Base-by-base conservation (phyloP, 73 alveolate genomes). In the Breviolum minutum region DNA sequence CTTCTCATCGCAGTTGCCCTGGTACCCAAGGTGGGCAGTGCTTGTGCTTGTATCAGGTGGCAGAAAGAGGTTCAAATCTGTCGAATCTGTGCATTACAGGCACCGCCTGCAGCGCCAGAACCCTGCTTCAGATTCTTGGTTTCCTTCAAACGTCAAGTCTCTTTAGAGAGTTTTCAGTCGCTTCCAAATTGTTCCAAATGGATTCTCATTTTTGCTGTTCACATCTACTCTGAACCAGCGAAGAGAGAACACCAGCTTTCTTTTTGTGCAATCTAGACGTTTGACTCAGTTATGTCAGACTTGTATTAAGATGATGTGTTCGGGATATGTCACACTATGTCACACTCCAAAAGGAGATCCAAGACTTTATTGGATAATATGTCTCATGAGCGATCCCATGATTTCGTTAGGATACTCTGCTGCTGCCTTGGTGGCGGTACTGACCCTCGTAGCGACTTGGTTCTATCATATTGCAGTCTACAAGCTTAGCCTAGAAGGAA, bases 1-100 rank as follows among this genome's bases (percentile, higher is more conserved):
- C 70, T 82, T 40, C 90, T 82, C 71, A 82, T 82, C 62, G 90
- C 90, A 22, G 90, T 82, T 30, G 70, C 90, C 71, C 26, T 82
- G 71, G 70, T 82, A 10, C 90, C 90, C 27, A 82, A 82, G 90
- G 87, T 32, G 66, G 27, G 64, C 66, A 7, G 32, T 71, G 14
- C 29, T 9, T 71, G 14, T n/a, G n/a, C 19, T 69, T 20, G 77
- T 20, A 20, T 69, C 26, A 69, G 19, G 19, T 69, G 77, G 19
- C 26, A n/a, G 26, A 69, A 69, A 20, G 19, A n/a, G 77, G 19
- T 20, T 27, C 84, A 19, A 61, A 5, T 27, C 27, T 0, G 29
- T 74, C 29, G 54, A 24, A 27, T 12, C 10, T 14, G 14, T 74
- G 60, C 84, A 16, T 14, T 10, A 12, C 60, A 79, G 87, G 90